Evolutionary conservation across 2,329 filamentous ascomycete species (phyloP), one percentile per base, ranked within the genome.

Genomic region (Talaromyces sp.): DNA sequence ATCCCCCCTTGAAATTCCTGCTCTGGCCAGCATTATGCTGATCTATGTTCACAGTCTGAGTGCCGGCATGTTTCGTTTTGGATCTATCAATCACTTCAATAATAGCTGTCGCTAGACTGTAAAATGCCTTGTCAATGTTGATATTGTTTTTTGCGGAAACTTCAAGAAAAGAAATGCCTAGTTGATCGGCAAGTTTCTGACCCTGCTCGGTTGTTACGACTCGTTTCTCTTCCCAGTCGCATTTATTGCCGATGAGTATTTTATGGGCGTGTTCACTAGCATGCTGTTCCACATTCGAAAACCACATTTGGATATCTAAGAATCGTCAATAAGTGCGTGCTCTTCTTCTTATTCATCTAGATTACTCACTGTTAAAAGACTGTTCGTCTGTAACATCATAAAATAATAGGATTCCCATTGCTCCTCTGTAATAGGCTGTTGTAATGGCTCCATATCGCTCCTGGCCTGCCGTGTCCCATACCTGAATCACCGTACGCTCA

Each of bases 161-260:
- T 78, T 99, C 95, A 75, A 99, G 90, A 84, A 99, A 99, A 25
- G 95, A 93, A 67, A 99, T 96, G 72, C 93, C 92, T 64, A 99
- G 88, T 79, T 98, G 93, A 79, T 96, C 90, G 63, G 95, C 95
- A 61, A 99, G 86, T 67, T 89, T 88, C 78, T 99, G 92, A 70
- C 95, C 95, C 73, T 92, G 89, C 77, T 97, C 93, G 63, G 90
- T 96, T 56, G 91, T 92, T 49, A 99, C 90, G 60, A 91, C 92
- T 69, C 95, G 89, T 85, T 98, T 98, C 81, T 99, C 95, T 79
- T 98, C 95, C 95, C 95, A 98, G 80, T 99, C 95, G 81, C 95
- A 99, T 82, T 99, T 99, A 85, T 99, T 99, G 76, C 95, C 95
- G 69, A 99, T 97, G 68, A 99, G 85, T 74, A 99, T 98, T 84